These are phyloP conservation scores for Pleurotus platypus DNA, from an alignment of 768 basidiomycete genomes.

Conservation along the genomic window DNA sequence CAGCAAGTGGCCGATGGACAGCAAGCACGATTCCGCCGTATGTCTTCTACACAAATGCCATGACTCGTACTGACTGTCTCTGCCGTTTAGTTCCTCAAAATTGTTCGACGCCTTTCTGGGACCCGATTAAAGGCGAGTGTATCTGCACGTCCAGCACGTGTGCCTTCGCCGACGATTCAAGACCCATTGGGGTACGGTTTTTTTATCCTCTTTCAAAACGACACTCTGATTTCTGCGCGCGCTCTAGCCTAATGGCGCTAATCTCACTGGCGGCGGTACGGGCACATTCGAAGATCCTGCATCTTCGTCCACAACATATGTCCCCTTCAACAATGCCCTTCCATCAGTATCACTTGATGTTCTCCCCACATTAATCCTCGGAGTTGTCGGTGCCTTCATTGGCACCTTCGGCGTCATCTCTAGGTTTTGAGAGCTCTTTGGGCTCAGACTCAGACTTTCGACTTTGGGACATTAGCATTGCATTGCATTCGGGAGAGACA, in stretches of 20 bases:
- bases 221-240: constrained; percentile 4
- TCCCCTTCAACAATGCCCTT: constrained; percentile 43
- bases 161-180: constrained; percentile 58
- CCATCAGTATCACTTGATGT: constrained; percentile 11
- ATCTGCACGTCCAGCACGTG: constrained; percentile 56
- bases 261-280: constrained; percentile 60
- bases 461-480: neutral
- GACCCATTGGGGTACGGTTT: constrained; percentile 58
- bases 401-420: constrained; percentile 13
- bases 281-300: constrained; percentile 22
- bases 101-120: constrained; percentile 81
- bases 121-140: constrained; percentile 65
- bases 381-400: constrained; percentile 12
- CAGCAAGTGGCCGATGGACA: constrained; percentile 47
- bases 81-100: constrained; percentile 53
- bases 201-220: constrained; percentile 5
- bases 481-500: too few species aligned
- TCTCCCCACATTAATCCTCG: constrained; percentile 13
- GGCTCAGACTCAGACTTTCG: neutral
- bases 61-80: neutral
- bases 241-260: constrained; percentile 60
- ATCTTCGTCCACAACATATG: constrained; percentile 30
- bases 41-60: constrained; percentile 18
- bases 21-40: constrained; percentile 52
- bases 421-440: neutral